Evolutionary conservation across 164 flowering plant species (phyloP).

Genomic region (Berberis vulgaris): DNA sequence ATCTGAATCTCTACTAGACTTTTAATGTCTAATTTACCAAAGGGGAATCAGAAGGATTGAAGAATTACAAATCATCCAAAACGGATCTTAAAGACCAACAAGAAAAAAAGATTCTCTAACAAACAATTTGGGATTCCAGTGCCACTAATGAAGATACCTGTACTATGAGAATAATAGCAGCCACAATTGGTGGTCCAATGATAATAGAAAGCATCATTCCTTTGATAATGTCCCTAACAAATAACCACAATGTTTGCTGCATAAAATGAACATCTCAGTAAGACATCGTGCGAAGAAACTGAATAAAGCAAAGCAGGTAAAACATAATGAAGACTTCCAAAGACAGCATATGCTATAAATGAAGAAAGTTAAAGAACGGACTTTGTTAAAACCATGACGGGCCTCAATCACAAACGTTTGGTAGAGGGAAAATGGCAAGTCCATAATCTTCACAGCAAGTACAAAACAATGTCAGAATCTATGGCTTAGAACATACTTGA

Average conservation of each 20-base stretch:
- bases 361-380: slow-evolving; percentile 15
- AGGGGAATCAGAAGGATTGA: neutral
- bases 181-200: slow-evolving; percentile 18
- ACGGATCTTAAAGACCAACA: too few species aligned
- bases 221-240: slow-evolving; percentile 83
- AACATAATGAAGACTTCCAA: neutral
- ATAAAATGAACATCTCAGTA: slow-evolving; percentile 2
- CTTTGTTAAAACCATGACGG: slow-evolving; percentile 98
- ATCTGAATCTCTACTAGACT: too few species aligned
- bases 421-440: slow-evolving; percentile 91
- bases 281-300: neutral
- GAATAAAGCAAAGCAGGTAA: neutral
- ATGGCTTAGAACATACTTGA: neutral
- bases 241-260: slow-evolving; percentile 94
- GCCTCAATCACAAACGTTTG: slow-evolving; percentile 88
- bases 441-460: slow-evolving; percentile 63
- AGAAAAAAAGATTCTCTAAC: too few species aligned
- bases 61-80: neutral
- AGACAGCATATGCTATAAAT: neutral
- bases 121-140: neutral
- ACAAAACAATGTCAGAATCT: slow-evolving; percentile 4
- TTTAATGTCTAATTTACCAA: neutral
- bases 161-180: slow-evolving; percentile 81
- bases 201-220: slow-evolving; percentile 52
- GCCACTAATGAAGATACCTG: slow-evolving; percentile 39